Base-by-base conservation (phyloP, 306 rosid genomes). In the Vigna mungo region DNA sequence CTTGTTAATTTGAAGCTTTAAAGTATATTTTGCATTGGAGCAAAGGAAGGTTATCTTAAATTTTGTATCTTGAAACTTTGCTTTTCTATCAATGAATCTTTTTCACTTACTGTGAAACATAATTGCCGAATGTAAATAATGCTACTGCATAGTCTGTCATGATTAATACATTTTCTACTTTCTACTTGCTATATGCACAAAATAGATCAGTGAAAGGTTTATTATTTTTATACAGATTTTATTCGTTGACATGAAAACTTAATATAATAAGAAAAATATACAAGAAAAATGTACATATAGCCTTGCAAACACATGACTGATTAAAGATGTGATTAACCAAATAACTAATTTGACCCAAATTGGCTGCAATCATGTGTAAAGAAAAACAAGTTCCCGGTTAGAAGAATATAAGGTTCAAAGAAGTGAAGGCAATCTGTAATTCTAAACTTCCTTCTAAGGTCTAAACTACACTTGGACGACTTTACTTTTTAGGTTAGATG, bases 91-190 rank as follows among this genome's bases (percentile, higher is more conserved):
- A 71, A 54, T 76, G 53, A 15, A 56, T 85, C 11, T 39, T 41
- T 36, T 78, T 74, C 10, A 54, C 84, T 78, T 70, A 47, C 60
- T 55, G 30, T 68, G 61, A 46, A 84, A 70, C 63, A 34, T 34
- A 77, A 48, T 43, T 82, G 39, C 68, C 27, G 60, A 75, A 71
- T 72, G 70, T 69, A 71, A 76, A 60, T 5, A 66, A 71, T 52
- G 21, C 47, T 59, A 68, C 15, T 58, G 63, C 43, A 30, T 37
- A 20, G 44, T 54, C 69, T 27, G 16, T 61, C 47, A 47, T 55
- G 37, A 62, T 68, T 65, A 67, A 48, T 58, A 32, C 63, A 49
- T 72, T 71, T 71, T 39, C 73, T 41, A 9, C 59, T 64, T 74
- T 39, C 66, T 36, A 12, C 41, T 36, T 36, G 9, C 2, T 36